Conservation (phyloP, 805 yeast species). For the Candida coleopterorum region DNA sequence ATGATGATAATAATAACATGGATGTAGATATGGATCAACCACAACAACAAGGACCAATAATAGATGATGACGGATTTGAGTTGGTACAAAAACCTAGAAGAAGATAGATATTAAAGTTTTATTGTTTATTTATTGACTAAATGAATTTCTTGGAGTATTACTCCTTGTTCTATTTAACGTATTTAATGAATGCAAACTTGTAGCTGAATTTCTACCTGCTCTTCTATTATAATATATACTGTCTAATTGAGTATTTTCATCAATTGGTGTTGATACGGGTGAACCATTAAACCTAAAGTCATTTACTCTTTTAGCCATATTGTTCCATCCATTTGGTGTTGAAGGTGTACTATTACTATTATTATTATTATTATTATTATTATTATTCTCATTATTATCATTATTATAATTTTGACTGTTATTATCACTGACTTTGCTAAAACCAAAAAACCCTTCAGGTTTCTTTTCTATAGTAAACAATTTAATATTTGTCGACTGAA, state of each 20-base stretch:
- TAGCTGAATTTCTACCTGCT: slow-evolving; percentile 23
- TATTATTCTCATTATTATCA: too few relatives aligned
- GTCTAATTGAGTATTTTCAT: slow-evolving; percentile 20
- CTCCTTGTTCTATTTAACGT: slow-evolving; percentile 33
- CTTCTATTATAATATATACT: slow-evolving; percentile 1
- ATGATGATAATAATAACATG: neutral
- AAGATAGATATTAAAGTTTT: slow-evolving; percentile 7
- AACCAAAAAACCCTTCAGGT: slow-evolving; percentile 18
- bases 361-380: slow-evolving; percentile 7
- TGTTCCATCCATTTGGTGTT: slow-evolving; percentile 40
- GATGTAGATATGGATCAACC: slow-evolving; percentile 27
- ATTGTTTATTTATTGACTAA: slow-evolving; percentile 3
- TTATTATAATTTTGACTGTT: slow-evolving; percentile 8
- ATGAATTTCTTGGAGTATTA: slow-evolving; percentile 16
- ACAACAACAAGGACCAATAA: slow-evolving; percentile 44
- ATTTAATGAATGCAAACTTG: slow-evolving; percentile 37
- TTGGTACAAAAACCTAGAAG: slow-evolving; percentile 66
- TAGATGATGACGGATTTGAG: slow-evolving; percentile 95
- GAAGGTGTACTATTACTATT: slow-evolving; percentile 15
- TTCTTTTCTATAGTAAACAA: slow-evolving; percentile 42
- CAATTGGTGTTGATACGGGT: slow-evolving; percentile 18
- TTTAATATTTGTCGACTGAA: slow-evolving; percentile 47
- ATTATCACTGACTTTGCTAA: slow-evolving; percentile 10
- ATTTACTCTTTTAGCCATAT: slow-evolving; percentile 44
- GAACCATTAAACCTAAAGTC: slow-evolving; percentile 32